Percentiles rank a stretch among this genome's conserved stretches.
Evolutionary conservation across 768 basidiomycete species (phyloP).

Genomic region (Lactifluus hygrophoroides): DNA sequence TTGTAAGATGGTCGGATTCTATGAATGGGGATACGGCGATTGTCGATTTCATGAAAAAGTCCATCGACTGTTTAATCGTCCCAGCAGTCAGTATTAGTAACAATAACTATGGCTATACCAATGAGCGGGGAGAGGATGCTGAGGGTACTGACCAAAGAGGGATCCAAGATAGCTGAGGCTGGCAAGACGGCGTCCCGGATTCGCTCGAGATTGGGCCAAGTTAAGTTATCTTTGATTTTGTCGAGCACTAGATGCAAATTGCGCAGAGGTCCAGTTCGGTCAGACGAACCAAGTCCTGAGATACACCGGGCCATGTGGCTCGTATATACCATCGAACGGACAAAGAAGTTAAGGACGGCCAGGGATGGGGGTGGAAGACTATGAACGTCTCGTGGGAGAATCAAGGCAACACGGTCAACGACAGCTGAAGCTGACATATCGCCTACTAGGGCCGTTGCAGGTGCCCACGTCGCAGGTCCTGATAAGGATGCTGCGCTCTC

Average conservation of each 20-base stretch:
- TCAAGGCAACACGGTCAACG: slow-evolving; percentile 1
- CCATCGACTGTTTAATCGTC: slow-evolving; percentile 18
- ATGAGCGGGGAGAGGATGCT: background rate
- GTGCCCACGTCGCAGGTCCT: background rate
- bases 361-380: background rate
- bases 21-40: background rate
- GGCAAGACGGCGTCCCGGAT: slow-evolving; percentile 7
- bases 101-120: background rate
- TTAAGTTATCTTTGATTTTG: background rate
- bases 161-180: background rate
- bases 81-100: slow-evolving; percentile 14
- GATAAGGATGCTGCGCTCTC: background rate
- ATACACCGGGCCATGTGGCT: slow-evolving; percentile 7
- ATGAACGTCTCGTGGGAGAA: slow-evolving; percentile 2
- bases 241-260: slow-evolving; percentile 13
- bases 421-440: slow-evolving; percentile 2
- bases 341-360: background rate
- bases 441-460: background rate
- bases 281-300: slow-evolving; percentile 8
- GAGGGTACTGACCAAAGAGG: slow-evolving; percentile 20
- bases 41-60: slow-evolving; percentile 16
- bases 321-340: slow-evolving; percentile 10
- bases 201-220: slow-evolving; percentile 7
- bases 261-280: background rate
- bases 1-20: background rate